Percentiles rank a stretch among this genome's conserved stretches.
These are phyloP conservation scores for Cladophialophora psammophila DNA, from an alignment of 2,329 filamentous ascomycete genomes.

Conservation along the genomic window DNA sequence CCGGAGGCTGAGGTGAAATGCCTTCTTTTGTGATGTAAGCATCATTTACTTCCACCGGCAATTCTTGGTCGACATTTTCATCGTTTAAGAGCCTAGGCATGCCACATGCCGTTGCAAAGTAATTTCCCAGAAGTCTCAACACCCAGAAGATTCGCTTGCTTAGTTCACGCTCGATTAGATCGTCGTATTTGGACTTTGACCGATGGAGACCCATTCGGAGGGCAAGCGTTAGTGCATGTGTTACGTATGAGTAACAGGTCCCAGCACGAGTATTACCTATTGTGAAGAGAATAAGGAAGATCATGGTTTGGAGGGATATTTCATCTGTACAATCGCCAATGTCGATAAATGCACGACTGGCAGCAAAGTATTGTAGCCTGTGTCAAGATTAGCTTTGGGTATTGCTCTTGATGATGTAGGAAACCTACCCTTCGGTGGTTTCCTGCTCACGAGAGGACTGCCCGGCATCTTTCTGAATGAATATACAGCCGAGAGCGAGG, in stretches of 20 bases:
- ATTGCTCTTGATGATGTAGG: not conserved
- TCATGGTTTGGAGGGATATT: constrained; percentile 9
- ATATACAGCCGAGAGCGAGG: constrained; percentile 18
- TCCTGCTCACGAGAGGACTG: constrained; percentile 7
- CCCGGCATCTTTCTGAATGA: constrained; percentile 1
- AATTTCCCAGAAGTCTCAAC: constrained; percentile 11
- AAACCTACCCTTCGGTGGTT: constrained; percentile 16
- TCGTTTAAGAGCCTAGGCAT: constrained; percentile 18
- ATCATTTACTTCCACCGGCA: constrained; percentile 12
- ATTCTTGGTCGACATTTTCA: constrained; percentile 21
- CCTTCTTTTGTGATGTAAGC: constrained; percentile 7
- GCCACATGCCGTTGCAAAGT: constrained; percentile 9
- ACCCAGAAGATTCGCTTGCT: constrained; percentile 16
- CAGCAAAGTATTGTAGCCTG: constrained; percentile 18
- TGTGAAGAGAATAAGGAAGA: constrained; percentile 17
- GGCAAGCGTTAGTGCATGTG: constrained; percentile 16
- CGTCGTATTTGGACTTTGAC: constrained; percentile 1
- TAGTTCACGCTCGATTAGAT: constrained; percentile 11
- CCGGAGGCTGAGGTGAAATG: constrained; percentile 9
- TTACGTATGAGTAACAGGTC: constrained; percentile 15
- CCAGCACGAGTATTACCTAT: constrained; percentile 11
- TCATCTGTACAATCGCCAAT: constrained; percentile 10
- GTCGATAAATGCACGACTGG: constrained; percentile 17
- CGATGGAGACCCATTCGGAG: constrained; percentile 19
- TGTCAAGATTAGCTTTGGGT: not conserved